These are phyloP conservation scores for Tetrapisispora taiwanensis DNA, from an alignment of 805 yeast genomes.

Conservation along the genomic window DNA sequence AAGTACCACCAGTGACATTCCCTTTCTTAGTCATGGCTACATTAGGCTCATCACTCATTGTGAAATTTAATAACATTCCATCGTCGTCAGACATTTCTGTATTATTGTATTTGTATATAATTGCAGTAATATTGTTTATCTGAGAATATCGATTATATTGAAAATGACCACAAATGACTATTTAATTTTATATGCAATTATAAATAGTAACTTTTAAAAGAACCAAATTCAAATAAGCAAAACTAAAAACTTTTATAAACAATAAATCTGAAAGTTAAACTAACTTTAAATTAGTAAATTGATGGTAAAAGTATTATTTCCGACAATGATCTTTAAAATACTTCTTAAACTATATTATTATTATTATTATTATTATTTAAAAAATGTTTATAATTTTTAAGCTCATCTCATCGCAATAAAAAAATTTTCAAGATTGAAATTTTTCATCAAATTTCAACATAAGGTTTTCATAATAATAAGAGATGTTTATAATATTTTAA, in stretches of 20 bases:
- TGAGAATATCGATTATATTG: no score
- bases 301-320: no score
- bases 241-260: no score
- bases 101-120: background rate
- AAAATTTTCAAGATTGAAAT: slow-evolving; percentile 9
- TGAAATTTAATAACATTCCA: slow-evolving; percentile 59
- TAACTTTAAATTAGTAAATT: no score
- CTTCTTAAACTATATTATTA: no score
- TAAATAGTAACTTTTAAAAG: no score
- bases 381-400: background rate
- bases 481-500: background rate
- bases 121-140: background rate
- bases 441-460: background rate
- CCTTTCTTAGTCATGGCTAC: slow-evolving; percentile 26
- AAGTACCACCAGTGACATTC: slow-evolving; percentile 55
- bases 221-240: no score
- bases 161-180: no score
- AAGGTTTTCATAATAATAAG: background rate
- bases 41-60: slow-evolving; percentile 31
- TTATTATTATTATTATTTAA: no score
- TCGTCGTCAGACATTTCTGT: slow-evolving; percentile 26
- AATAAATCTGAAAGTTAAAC: no score
- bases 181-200: no score
- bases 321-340: no score
- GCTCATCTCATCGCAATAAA: slow-evolving; percentile 14